Base-by-base conservation (phyloP, 2,329 filamentous ascomycete species). In the Fusarium penzigii region DNA sequence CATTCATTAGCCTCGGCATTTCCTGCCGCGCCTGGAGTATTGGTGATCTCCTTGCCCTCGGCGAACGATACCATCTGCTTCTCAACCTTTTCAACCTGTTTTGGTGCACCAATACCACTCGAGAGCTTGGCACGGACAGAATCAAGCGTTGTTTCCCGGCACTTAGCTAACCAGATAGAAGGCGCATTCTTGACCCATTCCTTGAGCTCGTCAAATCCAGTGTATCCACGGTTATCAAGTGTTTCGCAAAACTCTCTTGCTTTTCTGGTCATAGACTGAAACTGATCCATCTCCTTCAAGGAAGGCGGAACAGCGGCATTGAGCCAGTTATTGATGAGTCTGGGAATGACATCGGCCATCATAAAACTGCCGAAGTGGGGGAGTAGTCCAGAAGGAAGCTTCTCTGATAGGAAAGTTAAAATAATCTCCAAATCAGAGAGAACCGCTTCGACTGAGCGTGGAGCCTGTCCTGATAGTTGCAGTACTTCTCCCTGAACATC, bases 121-220 rank as follows among this genome's bases (percentile, higher is more conserved):
- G 85, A 79, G 3, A 97, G 78, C 42, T 87, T 82, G 17, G 74
- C 81, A 20, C 94, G 84, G 12, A 95, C 85, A 34, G 82, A 80
- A 55, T 92, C 87, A 20, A 99, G 79, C 0, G 90, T 86, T 34
- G 81, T 85, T 64, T 96, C 92, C 64, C 89, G 85, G 59, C 92
- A 88, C 68, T 91, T 93, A 2, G 83, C 83, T 13, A 97, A 80
- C 94, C 94, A 99, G 25, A 91, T 86, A 51, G 85, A 84, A 0
- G 92, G 89, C 1, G 90, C 88, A 55, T 87, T 86, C 39, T 86
- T 83, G 0, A 90, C 86, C 93, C 94, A 99, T 20, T 90, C 84
- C 42, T 83, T 78, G 38, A 99, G 73, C 32, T 87, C 82, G 13
- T 79, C 75, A 44, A 82, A 76, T 5, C 80, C 80, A 14, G 79